These are phyloP conservation scores for Diaporthe citrichinensis DNA, from an alignment of 2,329 filamentous ascomycete species.

Conservation along the genomic window DNA sequence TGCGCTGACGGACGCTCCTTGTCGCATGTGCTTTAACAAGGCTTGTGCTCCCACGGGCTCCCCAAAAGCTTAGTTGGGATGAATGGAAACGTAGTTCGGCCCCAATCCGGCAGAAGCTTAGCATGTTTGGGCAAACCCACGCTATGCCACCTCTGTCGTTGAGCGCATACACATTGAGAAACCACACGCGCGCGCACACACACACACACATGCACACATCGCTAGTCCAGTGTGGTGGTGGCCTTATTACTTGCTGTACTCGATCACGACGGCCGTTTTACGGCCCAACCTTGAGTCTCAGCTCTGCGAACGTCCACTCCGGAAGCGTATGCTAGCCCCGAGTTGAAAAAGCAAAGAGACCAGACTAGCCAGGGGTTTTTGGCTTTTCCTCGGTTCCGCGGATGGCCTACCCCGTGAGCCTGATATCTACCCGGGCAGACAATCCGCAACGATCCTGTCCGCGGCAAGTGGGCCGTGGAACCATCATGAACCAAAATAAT, in stretches of 20 bases:
- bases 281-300: constrained; percentile 13
- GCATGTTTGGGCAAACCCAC: not conserved
- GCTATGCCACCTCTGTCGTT: not conserved
- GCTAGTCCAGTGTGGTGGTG: too few species aligned
- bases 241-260: not conserved
- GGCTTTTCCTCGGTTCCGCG: not conserved
- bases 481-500: not conserved
- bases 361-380: not conserved
- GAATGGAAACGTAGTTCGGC: not conserved
- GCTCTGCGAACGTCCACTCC: not conserved
- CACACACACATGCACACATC: not conserved
- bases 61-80: constrained; percentile 18
- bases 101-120: constrained; percentile 8
- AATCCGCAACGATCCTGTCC: not conserved
- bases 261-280: constrained; percentile 1
- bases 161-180: not conserved
- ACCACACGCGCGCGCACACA: not conserved
- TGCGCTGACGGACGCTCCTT: not conserved
- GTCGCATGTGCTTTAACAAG: not conserved
- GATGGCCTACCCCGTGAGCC: not conserved
- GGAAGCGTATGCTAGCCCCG: not conserved
- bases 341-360: not conserved
- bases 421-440: constrained; percentile 20
- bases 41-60: not conserved
- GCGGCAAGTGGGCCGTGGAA: constrained; percentile 1